Base-by-base conservation (phyloP, 2,329 filamentous ascomycete genomes). In the Apiospora koreana region DNA sequence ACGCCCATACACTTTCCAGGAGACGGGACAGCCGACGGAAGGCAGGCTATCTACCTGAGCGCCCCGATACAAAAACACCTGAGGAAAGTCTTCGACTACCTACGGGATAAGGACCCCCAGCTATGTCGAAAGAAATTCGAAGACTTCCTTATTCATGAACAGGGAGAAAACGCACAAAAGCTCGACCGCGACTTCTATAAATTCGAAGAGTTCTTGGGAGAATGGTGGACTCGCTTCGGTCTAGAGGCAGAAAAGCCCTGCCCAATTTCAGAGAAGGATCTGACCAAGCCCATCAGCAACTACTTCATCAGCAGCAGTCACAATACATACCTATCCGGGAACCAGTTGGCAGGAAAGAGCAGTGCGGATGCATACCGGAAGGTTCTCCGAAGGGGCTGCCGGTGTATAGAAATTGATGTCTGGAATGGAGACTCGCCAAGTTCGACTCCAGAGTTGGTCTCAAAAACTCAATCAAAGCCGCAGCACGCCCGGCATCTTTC, bases 281-380 rank as follows among this genome's bases (percentile, higher is more conserved):
- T 90, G 42, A 87, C 87, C 0, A 88, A 87, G 68, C 93, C 94
- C 4, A 86, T 97, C 70, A 93, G 92, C 65, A 94, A 97, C 79
- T 98, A 98, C 83, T 98, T 94, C 80, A 95, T 98, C 79, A 97
- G 92, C 72, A 97, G 94, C 74, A 97, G 94, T 78, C 95, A 98
- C 84, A 98, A 98, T 79, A 98, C 95, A 0, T 98, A 97, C 79
- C 85, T 97, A 54, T 91, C 91, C 1, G 95, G 95, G 2, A 94
- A 97, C 76, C 95, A 98, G 81, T 86, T 96, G 50, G 91, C 89
- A 71, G 94, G 94, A 65, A 89, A 90, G 71, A 92, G 93, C 71
- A 94, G 92, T 38, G 89, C 92, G 0, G 90, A 94, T 70, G 90
- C 92, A 16, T 98, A 98, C 81, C 69, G 68, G 46, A 75, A 93